Evolutionary conservation across 768 basidiomycete species (phyloP).

Genomic region (Cystobasidium ongulense): DNA sequence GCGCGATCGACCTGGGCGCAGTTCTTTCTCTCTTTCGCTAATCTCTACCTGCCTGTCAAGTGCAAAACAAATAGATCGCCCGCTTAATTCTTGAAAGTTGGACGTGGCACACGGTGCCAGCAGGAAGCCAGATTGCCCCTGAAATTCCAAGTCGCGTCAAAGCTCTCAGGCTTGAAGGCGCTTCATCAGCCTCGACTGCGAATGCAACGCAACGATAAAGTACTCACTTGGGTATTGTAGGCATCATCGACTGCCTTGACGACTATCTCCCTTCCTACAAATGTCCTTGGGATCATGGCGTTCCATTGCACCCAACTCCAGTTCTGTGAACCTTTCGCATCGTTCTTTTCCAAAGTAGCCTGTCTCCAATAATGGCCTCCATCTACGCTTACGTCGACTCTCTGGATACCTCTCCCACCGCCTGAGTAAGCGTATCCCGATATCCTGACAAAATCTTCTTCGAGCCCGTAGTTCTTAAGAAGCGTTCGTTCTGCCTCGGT

Average conservation of each 20-base stretch:
- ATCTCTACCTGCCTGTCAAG: too few relatives aligned
- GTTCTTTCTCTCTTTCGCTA: too few relatives aligned
- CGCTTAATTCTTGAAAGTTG: slow-evolving; percentile 1
- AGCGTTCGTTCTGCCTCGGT: slow-evolving; percentile 16
- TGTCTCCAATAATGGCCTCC: slow-evolving; percentile 22
- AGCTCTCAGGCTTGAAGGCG: slow-evolving; percentile 12
- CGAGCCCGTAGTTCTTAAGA: slow-evolving; percentile 21
- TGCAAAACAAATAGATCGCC: not conserved
- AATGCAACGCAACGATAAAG: not conserved
- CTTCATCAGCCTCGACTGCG: not conserved
- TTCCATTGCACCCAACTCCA: slow-evolving; percentile 28
- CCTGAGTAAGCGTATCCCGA: slow-evolving; percentile 24
- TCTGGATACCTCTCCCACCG: slow-evolving; percentile 16
- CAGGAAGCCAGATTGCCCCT: slow-evolving; percentile 9
- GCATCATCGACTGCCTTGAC: slow-evolving; percentile 22
- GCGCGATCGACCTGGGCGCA: not conserved
- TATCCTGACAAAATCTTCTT: slow-evolving; percentile 27
- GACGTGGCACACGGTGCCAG: slow-evolving; percentile 14
- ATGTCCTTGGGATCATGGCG: slow-evolving; percentile 1
- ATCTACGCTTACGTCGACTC: slow-evolving; percentile 22
- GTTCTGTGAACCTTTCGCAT: slow-evolving; percentile 5
- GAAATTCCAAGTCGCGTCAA: slow-evolving; percentile 12
- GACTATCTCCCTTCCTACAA: slow-evolving; percentile 27
- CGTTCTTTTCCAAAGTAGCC: slow-evolving; percentile 17
- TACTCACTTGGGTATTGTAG: slow-evolving; percentile 21